A percentile compares a stretch with the other conserved stretches of the same genome.
phyloP scores from a whole-genome alignment of 139 green algal species.

The Penium margaritaceum region DNA sequence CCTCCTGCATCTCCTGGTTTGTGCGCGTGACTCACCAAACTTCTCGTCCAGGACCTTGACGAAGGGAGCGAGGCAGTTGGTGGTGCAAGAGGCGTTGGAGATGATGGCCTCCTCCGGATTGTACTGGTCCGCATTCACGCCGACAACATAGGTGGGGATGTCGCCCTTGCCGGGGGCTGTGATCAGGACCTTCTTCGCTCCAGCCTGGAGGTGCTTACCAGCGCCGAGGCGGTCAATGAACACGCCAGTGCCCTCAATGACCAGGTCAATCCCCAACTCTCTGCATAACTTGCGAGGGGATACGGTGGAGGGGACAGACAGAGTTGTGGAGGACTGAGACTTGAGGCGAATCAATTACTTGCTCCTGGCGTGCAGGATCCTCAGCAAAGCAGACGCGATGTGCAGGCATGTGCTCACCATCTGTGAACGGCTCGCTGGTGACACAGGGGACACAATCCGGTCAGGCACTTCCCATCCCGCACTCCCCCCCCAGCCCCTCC shows the following conservation, averaged over 20 bases:
- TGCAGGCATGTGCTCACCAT: too few species aligned
- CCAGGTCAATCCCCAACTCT: slow-evolving; percentile 49
- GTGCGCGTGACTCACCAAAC: slow-evolving; percentile 65
- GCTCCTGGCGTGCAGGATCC: too few species aligned
- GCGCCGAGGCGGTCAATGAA: slow-evolving; percentile 54
- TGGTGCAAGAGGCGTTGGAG: slow-evolving; percentile 97
- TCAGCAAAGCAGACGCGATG: too few species aligned
- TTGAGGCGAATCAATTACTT: background rate
- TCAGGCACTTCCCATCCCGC: too few species aligned
- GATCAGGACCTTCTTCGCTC: slow-evolving; percentile 60
- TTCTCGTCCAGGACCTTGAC: slow-evolving; percentile 98
- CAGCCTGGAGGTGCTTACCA: slow-evolving; percentile 56
- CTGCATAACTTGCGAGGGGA: too few species aligned
- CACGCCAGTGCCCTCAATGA: slow-evolving; percentile 61
- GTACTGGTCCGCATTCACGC: slow-evolving; percentile 57
- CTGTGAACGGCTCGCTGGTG: too few species aligned
- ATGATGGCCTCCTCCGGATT: slow-evolving; percentile 48
- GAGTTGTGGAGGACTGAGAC: too few species aligned
- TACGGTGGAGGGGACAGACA: too few species aligned
- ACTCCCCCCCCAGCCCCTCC: too few species aligned
- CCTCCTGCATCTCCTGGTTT: too few species aligned
- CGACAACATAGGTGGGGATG: slow-evolving; percentile 60
- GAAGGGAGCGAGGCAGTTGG: slow-evolving; percentile 99
- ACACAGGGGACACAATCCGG: too few species aligned
- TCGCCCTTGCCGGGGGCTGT: slow-evolving; percentile 57